Evolutionary conservation across 108 stramenopile genomes (phyloP).

Genomic region (Heterococcus sp.): DNA sequence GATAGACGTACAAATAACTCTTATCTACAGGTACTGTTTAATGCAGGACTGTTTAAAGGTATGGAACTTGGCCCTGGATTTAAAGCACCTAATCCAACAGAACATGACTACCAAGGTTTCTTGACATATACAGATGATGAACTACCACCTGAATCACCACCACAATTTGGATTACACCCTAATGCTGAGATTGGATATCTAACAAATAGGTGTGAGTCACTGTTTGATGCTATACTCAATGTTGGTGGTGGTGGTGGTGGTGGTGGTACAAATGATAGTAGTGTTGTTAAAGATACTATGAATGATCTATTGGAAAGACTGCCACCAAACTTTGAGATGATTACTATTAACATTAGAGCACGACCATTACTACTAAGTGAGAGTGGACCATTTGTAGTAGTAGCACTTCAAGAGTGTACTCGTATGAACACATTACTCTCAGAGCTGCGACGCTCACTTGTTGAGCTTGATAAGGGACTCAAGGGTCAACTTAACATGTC

Average conservation of each 20-base stretch:
- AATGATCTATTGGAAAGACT: conserved; percentile 57
- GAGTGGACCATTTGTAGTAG: conserved; percentile 68
- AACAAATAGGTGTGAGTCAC: conserved; percentile 54
- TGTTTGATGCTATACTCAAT: conserved; percentile 64
- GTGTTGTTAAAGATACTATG: conserved; percentile 47
- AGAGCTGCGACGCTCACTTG: conserved; percentile 63
- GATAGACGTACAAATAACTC: conserved; percentile 72
- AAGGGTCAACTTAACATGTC: conserved; percentile 77
- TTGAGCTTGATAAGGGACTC: conserved; percentile 74
- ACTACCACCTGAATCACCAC: conserved; percentile 67
- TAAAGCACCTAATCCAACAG: conserved; percentile 60
- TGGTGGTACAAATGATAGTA: conserved; percentile 46
- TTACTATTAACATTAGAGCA: conserved; percentile 57
- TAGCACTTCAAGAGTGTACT: conserved; percentile 67
- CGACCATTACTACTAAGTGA: conserved; percentile 61
- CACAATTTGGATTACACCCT: conserved; percentile 72
- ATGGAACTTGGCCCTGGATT: conserved; percentile 72
- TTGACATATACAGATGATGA: conserved; percentile 57
- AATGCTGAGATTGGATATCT: conserved; percentile 76
- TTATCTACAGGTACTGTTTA: conserved; percentile 62
- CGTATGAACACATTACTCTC: conserved; percentile 71
- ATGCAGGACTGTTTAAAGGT: conserved; percentile 35
- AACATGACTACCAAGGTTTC: conserved; percentile 62
- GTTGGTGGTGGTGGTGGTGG: conserved; percentile 52
- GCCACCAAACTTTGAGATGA: conserved; percentile 68